Evolutionary conservation across 768 basidiomycete genomes (phyloP), one percentile per base, ranked within the genome.

Genomic region (Cubamyces sp.): DNA sequence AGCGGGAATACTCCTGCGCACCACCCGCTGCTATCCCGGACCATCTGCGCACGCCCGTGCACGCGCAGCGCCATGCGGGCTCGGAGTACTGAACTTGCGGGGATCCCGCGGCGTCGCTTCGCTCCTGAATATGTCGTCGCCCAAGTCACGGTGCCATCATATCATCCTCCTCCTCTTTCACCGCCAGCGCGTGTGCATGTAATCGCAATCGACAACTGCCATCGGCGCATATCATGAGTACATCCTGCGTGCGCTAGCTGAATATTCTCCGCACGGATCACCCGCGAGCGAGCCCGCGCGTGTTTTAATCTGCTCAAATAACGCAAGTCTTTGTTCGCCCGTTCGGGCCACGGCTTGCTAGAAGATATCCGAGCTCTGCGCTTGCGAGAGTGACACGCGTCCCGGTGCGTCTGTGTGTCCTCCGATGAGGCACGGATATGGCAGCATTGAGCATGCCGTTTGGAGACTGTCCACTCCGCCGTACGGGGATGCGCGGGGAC

Each of bases 391-490:
- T 11, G 34, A n/a, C 34, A 11, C 11, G 34, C 34, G 9, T 34
- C 6, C 6, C 34, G 34, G 6, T 11, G 11, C 11, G 34, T 34
- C 34, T 34, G 34, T 34, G 34, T 34, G 34, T 34, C 34, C 34
- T 34, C 34, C 34, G 34, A 54, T 58, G 26, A 40, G 8, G 51
- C 47, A 60, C 58, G 49, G 63, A 64, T 60, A 64, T 60, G 63
- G 63, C 48, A 64, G 63, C 63, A 60, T 64, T 64, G 63, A 64
- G 43, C 63, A 47, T 60, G 42, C 63, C 58, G 63, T 55, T 56
- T 64, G 63, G 63, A 64, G 63, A 60, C 63, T 64, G 46, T 42
- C 42, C 42, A 21, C 19, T 23, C 15, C n/a, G 30, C 40, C n/a
- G n/a, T n/a, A n/a, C n/a, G n/a, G n/a, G n/a, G n/a, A n/a, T n/a